Conservation (phyloP, 2,329 filamentous ascomycete genomes). For the Metarhizium anisopliae region DNA sequence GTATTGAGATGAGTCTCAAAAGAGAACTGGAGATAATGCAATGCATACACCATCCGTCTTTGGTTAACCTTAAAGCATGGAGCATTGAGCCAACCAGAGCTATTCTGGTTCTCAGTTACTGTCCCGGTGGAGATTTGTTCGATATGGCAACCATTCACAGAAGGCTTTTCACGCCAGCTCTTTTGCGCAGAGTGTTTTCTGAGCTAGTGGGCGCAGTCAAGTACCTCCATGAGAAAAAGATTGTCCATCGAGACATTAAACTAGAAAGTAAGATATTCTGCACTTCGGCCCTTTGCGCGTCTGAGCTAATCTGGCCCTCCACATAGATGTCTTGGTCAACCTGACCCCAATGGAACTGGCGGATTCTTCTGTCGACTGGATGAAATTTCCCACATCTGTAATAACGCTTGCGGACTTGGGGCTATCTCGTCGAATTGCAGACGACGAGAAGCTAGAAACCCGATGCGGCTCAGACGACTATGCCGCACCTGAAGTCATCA, state of each 20-base stretch:
- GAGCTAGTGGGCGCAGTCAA: constrained; percentile 78
- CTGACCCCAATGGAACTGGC: constrained; percentile 59
- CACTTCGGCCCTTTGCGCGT: background rate
- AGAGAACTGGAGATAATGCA: constrained; percentile 92
- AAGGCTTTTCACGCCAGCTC: constrained; percentile 53
- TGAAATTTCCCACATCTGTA: constrained; percentile 69
- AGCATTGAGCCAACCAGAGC: constrained; percentile 75
- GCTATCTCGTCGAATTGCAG: constrained; percentile 74
- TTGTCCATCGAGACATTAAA: constrained; percentile 96
- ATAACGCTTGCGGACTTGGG: constrained; percentile 88
- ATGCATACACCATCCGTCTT: constrained; percentile 75
- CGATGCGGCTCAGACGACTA: constrained; percentile 96
- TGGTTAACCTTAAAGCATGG: constrained; percentile 88
- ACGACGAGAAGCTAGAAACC: constrained; percentile 83
- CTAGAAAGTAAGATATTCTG: constrained; percentile 65
- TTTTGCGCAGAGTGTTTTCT: constrained; percentile 80
- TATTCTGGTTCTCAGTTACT: constrained; percentile 82
- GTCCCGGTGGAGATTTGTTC: constrained; percentile 88
- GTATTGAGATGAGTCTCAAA: constrained; percentile 88
- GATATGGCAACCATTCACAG: constrained; percentile 74
- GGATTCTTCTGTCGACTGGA: constrained; percentile 57
- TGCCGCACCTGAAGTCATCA: constrained; percentile 89
- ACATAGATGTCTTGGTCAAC: constrained; percentile 80
- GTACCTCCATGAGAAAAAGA: constrained; percentile 76
- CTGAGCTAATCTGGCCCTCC: background rate